Conservation (phyloP, 306 rosid species). For the Boehmeria nivea region DNA sequence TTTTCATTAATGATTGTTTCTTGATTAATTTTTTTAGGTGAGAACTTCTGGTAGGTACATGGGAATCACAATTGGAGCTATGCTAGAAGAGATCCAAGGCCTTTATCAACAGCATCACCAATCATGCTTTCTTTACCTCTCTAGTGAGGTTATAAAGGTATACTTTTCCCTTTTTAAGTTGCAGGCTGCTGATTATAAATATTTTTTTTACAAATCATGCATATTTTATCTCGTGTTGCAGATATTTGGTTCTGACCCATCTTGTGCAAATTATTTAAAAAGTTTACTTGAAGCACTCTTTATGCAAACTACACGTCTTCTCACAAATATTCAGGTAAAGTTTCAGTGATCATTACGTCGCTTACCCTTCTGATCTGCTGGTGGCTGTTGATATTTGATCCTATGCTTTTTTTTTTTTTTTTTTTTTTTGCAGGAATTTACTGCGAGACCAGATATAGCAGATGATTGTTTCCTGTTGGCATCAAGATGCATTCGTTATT, state of each 20-base stretch:
- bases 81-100: constrained; percentile 96
- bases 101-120: constrained; percentile 89
- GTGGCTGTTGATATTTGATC: constrained; percentile 13
- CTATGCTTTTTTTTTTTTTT: constrained; percentile 12
- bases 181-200: not conserved
- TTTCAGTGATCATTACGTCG: not conserved
- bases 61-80: constrained; percentile 94
- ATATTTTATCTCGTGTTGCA: constrained; percentile 40
- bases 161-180: not conserved
- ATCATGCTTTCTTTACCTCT: constrained; percentile 96
- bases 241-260: constrained; percentile 97
- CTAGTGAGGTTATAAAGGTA: constrained; percentile 99
- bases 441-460: constrained; percentile 98
- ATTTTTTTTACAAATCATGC: constrained; percentile 13
- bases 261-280: constrained; percentile 86
- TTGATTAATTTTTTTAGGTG: constrained; percentile 43
- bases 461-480: constrained; percentile 99
- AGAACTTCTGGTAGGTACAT: constrained; percentile 96
- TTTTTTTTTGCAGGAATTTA: constrained; percentile 88
- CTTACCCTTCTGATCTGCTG: constrained; percentile 19
- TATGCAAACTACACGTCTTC: constrained; percentile 73
- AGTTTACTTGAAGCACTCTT: constrained; percentile 88
- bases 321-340: constrained; percentile 79
- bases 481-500: constrained; percentile 97
- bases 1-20: not conserved